A percentile compares a stretch with the other conserved stretches of the same genome.
These are phyloP conservation scores for Penicillium sp. DNA, from an alignment of 2,329 filamentous ascomycete species.

Conservation along the genomic window DNA sequence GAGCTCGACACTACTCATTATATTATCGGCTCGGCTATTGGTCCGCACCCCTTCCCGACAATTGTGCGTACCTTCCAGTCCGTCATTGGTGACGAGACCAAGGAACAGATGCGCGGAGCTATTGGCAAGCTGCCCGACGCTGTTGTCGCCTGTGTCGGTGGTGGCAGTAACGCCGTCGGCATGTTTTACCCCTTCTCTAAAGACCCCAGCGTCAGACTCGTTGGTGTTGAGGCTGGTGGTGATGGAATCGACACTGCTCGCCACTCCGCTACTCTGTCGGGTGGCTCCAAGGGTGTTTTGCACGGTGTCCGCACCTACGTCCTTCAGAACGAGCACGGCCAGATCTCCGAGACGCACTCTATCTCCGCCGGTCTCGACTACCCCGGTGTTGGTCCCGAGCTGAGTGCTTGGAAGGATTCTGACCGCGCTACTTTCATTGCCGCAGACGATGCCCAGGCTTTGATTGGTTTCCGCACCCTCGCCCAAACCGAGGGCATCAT, in stretches of 20 bases:
- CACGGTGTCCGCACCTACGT: slow-evolving; percentile 97
- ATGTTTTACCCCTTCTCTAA: slow-evolving; percentile 98
- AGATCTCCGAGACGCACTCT: slow-evolving; percentile 93
- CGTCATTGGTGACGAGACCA: slow-evolving; percentile 92
- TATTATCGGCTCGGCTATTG: slow-evolving; percentile 96
- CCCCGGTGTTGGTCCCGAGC: slow-evolving; percentile 90
- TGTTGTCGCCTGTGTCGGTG: slow-evolving; percentile 93
- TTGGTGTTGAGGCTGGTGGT: slow-evolving; percentile 93
- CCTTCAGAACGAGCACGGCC: slow-evolving; percentile 85
- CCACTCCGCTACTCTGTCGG: slow-evolving; percentile 83
- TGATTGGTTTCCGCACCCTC: slow-evolving; percentile 79
- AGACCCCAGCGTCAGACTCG: slow-evolving; percentile 77
- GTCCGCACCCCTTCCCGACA: slow-evolving; percentile 94
- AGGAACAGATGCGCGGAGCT: slow-evolving; percentile 80
- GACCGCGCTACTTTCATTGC: slow-evolving; percentile 83
- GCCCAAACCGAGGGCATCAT: slow-evolving; percentile 94
- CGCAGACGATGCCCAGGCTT: slow-evolving; percentile 87
- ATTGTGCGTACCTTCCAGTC: slow-evolving; percentile 98
- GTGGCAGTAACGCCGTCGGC: slow-evolving; percentile 89
- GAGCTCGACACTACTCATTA: slow-evolving; percentile 94
- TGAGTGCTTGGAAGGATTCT: slow-evolving; percentile 88
- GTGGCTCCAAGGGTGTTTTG: slow-evolving; percentile 84
- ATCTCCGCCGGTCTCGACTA: slow-evolving; percentile 96
- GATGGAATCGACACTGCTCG: slow-evolving; percentile 82
- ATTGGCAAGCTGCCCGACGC: slow-evolving; percentile 89